Base-by-base conservation (phyloP, 1,284 basidiomycete species). In the Austroboletus novae-zelandiae region DNA sequence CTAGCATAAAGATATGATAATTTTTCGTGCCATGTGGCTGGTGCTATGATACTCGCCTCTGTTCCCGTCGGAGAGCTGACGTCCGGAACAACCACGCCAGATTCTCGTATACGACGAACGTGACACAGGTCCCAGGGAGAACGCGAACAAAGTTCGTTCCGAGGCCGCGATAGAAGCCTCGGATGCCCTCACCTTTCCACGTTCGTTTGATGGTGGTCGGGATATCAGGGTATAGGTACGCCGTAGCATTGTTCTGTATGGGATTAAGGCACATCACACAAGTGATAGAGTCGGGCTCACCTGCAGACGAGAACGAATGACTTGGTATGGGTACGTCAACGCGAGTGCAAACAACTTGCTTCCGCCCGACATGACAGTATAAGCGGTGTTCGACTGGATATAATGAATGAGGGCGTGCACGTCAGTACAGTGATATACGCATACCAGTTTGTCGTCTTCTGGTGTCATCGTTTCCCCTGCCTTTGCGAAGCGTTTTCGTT, bases 61-160 rank as follows among this genome's bases (percentile, higher is more conserved):
- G 56, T 50, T 57, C 55, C 14, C 53, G 60, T 40, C 67, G 74
- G 27, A 73, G 73, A 41, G 86, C 88, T 9, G 76, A 77, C 10
- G 78, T 79, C 58, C 87, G 76, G 52, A 94, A 74, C 27, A 89
- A 66, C 91, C 91, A 94, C 0, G 91, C 90, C 46, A 96, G 67
- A 62, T 98, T 98, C 70, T 98, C 97, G 67, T 98, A 99, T 17
- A 98, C 94, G 35, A 99, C 96, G 64, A 99, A 98, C 2, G 96
- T 98, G 44, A 98, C 91, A 67, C 96, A 98, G 1, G 96, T 99
- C 18, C 96, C 96, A 0, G 96, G 96, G 9, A 99, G 77, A 45
- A 99, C 94, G 31, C 96, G 82, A 13, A 99, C 84, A n/a, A 96
- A 79, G 66, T 98, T 99, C n/a, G 94, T 94, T 6, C 86, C 94